Base-by-base conservation (phyloP, 192 early-diverging fungal species). In the Chytriomyces sp. region DNA sequence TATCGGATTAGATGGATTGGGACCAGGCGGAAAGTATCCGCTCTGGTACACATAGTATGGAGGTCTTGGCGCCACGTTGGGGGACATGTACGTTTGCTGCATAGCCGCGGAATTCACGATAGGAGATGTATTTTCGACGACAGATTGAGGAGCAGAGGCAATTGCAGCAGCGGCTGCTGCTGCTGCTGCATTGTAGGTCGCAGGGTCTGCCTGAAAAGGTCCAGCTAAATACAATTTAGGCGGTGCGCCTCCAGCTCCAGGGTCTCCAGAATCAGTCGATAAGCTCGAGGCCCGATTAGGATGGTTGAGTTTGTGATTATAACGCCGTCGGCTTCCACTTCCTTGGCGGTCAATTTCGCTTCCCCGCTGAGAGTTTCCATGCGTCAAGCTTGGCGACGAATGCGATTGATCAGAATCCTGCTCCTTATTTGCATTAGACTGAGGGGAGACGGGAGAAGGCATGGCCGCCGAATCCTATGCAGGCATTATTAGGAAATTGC, bases 101-200 rank as follows among this genome's bases (percentile, higher is more conserved):
- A 53, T 17, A 33, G 53, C 34, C n/a, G 65, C 7, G 25, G 54
- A 25, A 30, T 30, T 32, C 17, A 14, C 28, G 17, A 32, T 28
- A 5, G 62, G 10, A 5, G 39, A 28, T 41, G 62, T 31, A 52
- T 17, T 64, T 55, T 34, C 34, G 8, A 25, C 52, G 19, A 38
- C 8, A 10, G 62, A 28, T 44, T 17, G 39, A 33, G 62, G 62
- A 44, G 62, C 62, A 6, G 40, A 64, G 8, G 65, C 65, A 5
- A 39, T 31, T 6, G 65, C 65, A 19, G 52, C 32, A 17, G 52
- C 52, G 10, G 65, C 65, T 33, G 65, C 65, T 2, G 65, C 65
- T 7, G 65, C 65, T 4, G 65, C 65, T 1, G 65, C 65, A 55
- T 68, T 68, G 37, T 55, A 68, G n/a, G 33, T 68, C 17, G 65